Evolutionary conservation across 2,329 filamentous ascomycete genomes (phyloP), one percentile per base, ranked within the genome.

Genomic region (Aureobasidium sp.): DNA sequence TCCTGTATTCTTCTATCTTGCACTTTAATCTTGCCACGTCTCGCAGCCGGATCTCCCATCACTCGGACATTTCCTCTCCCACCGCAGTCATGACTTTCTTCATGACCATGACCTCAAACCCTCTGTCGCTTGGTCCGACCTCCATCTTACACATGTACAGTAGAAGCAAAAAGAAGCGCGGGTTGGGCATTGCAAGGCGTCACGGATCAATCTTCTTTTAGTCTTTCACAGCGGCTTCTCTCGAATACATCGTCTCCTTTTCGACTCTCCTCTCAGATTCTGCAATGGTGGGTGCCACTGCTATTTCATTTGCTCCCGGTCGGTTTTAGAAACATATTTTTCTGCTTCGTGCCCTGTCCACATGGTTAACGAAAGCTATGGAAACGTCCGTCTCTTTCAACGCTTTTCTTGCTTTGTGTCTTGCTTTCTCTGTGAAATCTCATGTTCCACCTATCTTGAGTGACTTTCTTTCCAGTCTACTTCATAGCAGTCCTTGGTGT

Each of bases 111-210:
- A 47, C 43, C 32, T 36, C 53, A 29, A 26, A 24, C 20, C 52
- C 26, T 13, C 10, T 43, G 27, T 27, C 39, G 15, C n/a, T 44
- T 26, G 8, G 27, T 41, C 52, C 52, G 39, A 56, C 37, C 39
- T 56, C 52, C 52, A 27, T 32, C 36, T 51, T 24, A 52, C 57
- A 61, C 15, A 15, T 59, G 57, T 61, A 61, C 57, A 61, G 36
- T 61, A 61, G 46, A 61, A 52, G 37, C 36, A 52, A 61, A 60
- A 52, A 52, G 26, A 36, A 43, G 2, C 46, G 36, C n/a, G 36
- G 57, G 57, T 61, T 61, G 57, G 47, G 57, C 57, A 61, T 61
- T 61, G 57, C 57, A 52, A 61, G 57, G 57, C 57, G 57, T 61
- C 47, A 50, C 39, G 57, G 57, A 52, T 61, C 27, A 52, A 52